Evolutionary conservation across 2,329 filamentous ascomycete species (phyloP).

Genomic region (Aspergillus udagawae): DNA sequence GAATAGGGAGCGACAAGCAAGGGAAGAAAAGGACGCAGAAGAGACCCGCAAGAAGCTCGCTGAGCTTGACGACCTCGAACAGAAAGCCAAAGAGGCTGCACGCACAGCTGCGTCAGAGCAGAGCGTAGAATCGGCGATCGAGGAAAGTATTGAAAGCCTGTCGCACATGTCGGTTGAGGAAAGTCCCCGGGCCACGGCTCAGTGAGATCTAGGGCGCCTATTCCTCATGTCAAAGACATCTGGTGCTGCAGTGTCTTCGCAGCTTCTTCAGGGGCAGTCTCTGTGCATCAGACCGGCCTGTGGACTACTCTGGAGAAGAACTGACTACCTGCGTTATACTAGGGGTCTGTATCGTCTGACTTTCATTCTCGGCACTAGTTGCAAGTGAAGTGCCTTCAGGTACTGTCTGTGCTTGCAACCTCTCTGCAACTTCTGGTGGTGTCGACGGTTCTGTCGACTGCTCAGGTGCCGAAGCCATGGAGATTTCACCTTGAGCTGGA

Average conservation of each 20-base stretch:
- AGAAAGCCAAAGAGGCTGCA: conserved; percentile 40
- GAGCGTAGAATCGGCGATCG: conserved; percentile 29
- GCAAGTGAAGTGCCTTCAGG: conserved; percentile 2
- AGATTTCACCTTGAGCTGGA: conserved; percentile 2
- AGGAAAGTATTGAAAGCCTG: conserved; percentile 37
- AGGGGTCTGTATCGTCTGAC: conserved; percentile 3
- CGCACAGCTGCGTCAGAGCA: conserved; percentile 23
- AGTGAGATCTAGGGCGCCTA: conserved; percentile 9
- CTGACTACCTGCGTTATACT: conserved; percentile 7
- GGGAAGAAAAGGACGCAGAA: conserved; percentile 47
- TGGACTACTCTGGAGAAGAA: conserved; percentile 1
- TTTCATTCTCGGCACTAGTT: conserved; percentile 3
- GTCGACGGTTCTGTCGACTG: background rate
- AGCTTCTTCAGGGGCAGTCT: background rate
- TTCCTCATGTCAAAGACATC: background rate
- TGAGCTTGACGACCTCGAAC: conserved; percentile 41
- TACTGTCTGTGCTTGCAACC: background rate
- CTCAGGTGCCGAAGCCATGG: conserved; percentile 1
- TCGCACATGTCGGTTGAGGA: conserved; percentile 42
- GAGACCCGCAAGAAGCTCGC: conserved; percentile 49
- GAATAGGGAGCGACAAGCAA: conserved; percentile 49
- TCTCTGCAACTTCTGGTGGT: conserved; percentile 2
- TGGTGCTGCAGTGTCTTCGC: background rate
- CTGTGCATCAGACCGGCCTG: background rate
- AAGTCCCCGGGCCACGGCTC: conserved; percentile 17